Evolutionary conservation across 768 basidiomycete species (phyloP).

Genomic region (Thelephora aurantiotincta): DNA sequence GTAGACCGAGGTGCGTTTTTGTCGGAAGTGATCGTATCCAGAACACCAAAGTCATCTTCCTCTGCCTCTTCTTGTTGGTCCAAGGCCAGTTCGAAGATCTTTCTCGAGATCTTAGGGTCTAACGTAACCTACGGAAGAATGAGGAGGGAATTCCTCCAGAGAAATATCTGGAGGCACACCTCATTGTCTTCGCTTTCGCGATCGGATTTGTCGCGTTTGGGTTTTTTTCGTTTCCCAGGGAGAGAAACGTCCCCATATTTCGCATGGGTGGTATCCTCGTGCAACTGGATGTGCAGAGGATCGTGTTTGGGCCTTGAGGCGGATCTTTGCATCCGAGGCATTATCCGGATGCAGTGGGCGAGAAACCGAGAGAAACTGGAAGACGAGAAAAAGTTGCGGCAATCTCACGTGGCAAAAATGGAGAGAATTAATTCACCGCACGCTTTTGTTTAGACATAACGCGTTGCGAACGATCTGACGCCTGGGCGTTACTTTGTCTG

Average conservation of each 20-base stretch:
- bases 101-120: slow-evolving; percentile 70
- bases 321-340: slow-evolving; percentile 52
- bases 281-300: slow-evolving; percentile 74
- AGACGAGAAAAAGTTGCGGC: slow-evolving; percentile 1
- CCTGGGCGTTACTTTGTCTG: background rate
- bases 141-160: slow-evolving; percentile 2
- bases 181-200: slow-evolving; percentile 53
- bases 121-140: slow-evolving; percentile 37
- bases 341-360: slow-evolving; percentile 15
- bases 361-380: slow-evolving; percentile 4
- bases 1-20: slow-evolving; percentile 20
- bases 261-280: slow-evolving; percentile 59
- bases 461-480: no score
- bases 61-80: slow-evolving; percentile 88
- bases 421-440: no score
- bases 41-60: slow-evolving; percentile 42
- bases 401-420: background rate
- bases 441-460: no score
- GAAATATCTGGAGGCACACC: slow-evolving; percentile 8
- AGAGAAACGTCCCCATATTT: slow-evolving; percentile 70
- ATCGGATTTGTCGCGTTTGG: slow-evolving; percentile 26
- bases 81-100: slow-evolving; percentile 84
- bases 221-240: slow-evolving; percentile 63
- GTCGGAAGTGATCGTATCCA: slow-evolving; percentile 18
- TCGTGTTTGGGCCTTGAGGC: slow-evolving; percentile 61